Evolutionary conservation across 768 basidiomycete genomes (phyloP), one percentile per base, ranked within the genome.

Genomic region (Thelephora ganbajun): DNA sequence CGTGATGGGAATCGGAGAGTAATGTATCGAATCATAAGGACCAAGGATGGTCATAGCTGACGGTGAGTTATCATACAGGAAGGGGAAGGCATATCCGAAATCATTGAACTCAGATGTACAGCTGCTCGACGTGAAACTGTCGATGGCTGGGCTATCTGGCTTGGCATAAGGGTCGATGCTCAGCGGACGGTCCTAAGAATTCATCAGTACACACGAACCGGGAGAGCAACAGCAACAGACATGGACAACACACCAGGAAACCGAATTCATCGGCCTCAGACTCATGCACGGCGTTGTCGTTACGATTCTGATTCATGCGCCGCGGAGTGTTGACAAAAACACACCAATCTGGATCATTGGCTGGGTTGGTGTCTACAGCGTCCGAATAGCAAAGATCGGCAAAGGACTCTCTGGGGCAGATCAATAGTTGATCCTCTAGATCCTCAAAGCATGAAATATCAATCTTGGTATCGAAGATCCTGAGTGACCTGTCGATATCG

Each of bases 401-500:
- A 52, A 69, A 71, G 20, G 68, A 61, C 20, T 68, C 66, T 2
- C 61, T 55, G 9, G 70, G 70, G 0, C 63, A 61, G 26, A 63
- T 54, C 11, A 71, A 62, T 0, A 71, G 64, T 50, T 69, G 64
- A 18, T 69, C 60, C 54, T 71, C 70, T 34, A 71, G 65, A 35
- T 61, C 60, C 49, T 68, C 59, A 18, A 71, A 62, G 51, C 69
- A 69, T 6, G 63, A 54, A 7, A 62, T 58, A 55, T 70, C 68
- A 50, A 71, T 62, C 45, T 66, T 63, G 52, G 68, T 59, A 50
- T 63, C 46, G 33, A 57, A 51, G 11, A 9, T 41, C 22, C 22
- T 23, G 2, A 45, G 44, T 6, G 44, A 26, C 16, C 44, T 7
- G 23, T 45, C 44, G 44, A 45, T 45, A 22, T 41, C 39, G 44